Evolutionary conservation across 257 asterid genomes (phyloP), one percentile per base, ranked within the genome.

Genomic region (Salvia splendens): DNA sequence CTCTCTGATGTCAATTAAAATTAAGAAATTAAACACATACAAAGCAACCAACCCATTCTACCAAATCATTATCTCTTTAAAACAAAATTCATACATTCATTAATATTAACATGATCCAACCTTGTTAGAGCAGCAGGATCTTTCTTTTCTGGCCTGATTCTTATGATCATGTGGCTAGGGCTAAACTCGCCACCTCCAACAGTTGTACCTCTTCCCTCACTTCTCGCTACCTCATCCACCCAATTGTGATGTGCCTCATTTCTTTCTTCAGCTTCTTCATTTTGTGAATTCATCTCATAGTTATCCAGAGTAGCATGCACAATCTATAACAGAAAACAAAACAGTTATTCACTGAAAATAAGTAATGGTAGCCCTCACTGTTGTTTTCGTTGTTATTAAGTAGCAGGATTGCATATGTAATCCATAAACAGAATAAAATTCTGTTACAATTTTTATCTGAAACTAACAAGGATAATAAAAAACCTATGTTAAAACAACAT

Each of bases 201-300:
- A 52, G 73, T 73, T 70, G 82, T 58, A 57, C 84, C 87, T 82
- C 96, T 79, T 73, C 99, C 97, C 80, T 88, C 97, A 60, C 88
- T 83, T 78, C 99, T 84, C 53, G 91, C 81, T 47, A 94, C 97
- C 72, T 91, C 99, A 78, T 91, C 95, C 71, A 94, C 97, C 99
- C 99, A 94, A 83, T 94, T 86, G 74, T 88, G 97, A 68, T 87
- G 86, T 41, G 89, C 88, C 77, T 88, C 92, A 70, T 81, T 83
- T 72, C 85, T 74, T 75, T 83, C 93, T 49, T 77, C 87, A 45
- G 77, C 91, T 73, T 87, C 89, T 53, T 76, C 96, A 49, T 61
- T 76, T 68, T 67, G 91, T 16, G 76, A 24, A 66, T 80, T 89
- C 50, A 72, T 77, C 82, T 86, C 96, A 47, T 85, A 90, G 78